A percentile compares a stretch with the other conserved stretches of the same genome.
phyloP scores from a whole-genome alignment of 2,329 filamentous ascomycete species.

The Aspergillus viridinutans region DNA sequence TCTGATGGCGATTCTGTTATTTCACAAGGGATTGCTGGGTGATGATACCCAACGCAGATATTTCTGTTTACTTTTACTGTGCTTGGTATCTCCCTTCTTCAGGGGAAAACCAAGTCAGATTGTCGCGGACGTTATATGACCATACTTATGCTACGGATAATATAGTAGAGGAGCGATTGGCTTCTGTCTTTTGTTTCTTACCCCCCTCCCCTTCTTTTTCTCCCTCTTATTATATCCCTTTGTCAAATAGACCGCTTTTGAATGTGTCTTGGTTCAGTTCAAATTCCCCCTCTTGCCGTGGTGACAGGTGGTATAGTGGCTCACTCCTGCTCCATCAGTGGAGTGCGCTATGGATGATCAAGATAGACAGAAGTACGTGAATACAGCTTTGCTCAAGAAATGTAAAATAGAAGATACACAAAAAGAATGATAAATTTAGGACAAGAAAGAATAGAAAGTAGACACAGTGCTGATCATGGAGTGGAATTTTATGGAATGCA shows the following conservation, averaged over 20 bases:
- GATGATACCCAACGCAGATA: not conserved
- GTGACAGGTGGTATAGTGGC: not conserved
- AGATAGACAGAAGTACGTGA: not conserved
- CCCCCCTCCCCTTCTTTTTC: not conserved
- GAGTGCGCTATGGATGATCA: not conserved
- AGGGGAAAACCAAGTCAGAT: not conserved
- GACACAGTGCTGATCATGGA: not conserved
- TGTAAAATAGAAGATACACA: not conserved
- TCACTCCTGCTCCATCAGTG: not conserved
- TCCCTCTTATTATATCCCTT: not conserved
- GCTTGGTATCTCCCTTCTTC: not conserved
- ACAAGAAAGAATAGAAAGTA: not conserved
- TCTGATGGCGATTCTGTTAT: not conserved
- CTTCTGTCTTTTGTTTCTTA: not conserved
- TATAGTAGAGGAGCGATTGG: not conserved
- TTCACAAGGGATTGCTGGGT: constrained; percentile 3
- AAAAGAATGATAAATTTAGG: not conserved
- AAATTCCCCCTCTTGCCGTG: not conserved
- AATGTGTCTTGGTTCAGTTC: not conserved
- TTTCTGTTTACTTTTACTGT: not conserved
- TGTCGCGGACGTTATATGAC: not conserved
- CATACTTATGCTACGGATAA: not conserved
- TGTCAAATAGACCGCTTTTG: not conserved
- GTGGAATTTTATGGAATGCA: not conserved
- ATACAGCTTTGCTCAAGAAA: not conserved